Percentiles rank a stretch among this genome's conserved stretches.
These are phyloP conservation scores for Prunus davidiana DNA, from an alignment of 306 rosid genomes.

Conservation along the genomic window DNA sequence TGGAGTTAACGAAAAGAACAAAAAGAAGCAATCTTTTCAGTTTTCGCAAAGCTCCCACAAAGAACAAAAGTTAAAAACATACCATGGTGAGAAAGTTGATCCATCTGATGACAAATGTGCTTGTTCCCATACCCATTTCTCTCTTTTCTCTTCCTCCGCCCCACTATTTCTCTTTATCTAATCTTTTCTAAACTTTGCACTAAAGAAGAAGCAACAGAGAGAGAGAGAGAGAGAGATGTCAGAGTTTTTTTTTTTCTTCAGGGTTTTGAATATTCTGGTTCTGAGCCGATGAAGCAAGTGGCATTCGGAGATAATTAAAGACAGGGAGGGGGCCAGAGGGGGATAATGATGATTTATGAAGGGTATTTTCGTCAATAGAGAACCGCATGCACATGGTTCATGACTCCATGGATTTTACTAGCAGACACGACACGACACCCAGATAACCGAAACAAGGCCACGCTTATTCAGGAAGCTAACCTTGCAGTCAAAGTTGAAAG, in stretches of 20 bases:
- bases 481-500: constrained; percentile 8
- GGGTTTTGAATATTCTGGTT: constrained; percentile 16
- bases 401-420: constrained; percentile 19
- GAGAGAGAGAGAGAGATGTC: constrained; percentile 5
- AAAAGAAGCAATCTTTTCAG: background rate
- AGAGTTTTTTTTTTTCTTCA: constrained; percentile 15
- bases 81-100: constrained; percentile 94
- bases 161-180: background rate
- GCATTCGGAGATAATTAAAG: constrained; percentile 26
- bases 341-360: background rate
- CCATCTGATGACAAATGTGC: constrained; percentile 93
- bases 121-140: constrained; percentile 77
- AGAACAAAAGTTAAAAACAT: constrained; percentile 7
- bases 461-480: background rate
- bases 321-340: background rate
- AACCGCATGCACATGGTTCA: constrained; percentile 25
- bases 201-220: background rate
- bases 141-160: background rate
- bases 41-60: background rate
- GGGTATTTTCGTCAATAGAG: constrained; percentile 29
- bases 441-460: background rate
- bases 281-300: constrained; percentile 19
- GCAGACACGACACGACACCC: constrained; percentile 40
- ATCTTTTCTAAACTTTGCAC: background rate
- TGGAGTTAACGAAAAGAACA: background rate